These are phyloP conservation scores for Pulveroboletus ravenelii DNA, from an alignment of 768 basidiomycete genomes.

Conservation along the genomic window DNA sequence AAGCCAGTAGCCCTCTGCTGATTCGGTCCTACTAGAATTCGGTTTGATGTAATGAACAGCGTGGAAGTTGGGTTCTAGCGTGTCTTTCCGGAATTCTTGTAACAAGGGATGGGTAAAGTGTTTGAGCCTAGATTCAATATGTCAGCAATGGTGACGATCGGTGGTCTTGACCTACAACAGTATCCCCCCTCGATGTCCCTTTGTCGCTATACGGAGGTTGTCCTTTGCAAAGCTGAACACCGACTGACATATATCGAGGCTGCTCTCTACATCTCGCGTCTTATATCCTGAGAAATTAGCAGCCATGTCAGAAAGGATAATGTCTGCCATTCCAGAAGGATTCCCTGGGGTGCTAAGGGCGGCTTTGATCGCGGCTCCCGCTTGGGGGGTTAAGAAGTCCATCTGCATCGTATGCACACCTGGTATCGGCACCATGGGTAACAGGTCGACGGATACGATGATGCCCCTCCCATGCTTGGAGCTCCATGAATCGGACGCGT, in stretches of 20 bases:
- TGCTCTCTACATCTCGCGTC: constrained; percentile 58
- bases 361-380: constrained; percentile 42
- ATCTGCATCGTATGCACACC: constrained; percentile 72
- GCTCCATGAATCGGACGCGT: constrained; percentile 18
- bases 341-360: constrained; percentile 32
- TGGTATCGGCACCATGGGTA: constrained; percentile 64
- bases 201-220: constrained; percentile 46
- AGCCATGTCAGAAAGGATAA: constrained; percentile 90
- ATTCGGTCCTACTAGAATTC: constrained; percentile 69
- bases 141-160: neutral
- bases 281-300: constrained; percentile 74
- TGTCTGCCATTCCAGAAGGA: constrained; percentile 53
- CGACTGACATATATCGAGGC: constrained; percentile 68
- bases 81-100: constrained; percentile 55
- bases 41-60: constrained; percentile 75
- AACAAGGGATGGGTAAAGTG: constrained; percentile 76
- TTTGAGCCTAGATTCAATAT: constrained; percentile 56
- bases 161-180: constrained; percentile 45
- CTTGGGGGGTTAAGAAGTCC: constrained; percentile 65
- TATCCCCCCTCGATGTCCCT: constrained; percentile 36
- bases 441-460: constrained; percentile 78
- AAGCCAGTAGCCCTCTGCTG: constrained; percentile 82
- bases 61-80: constrained; percentile 59
- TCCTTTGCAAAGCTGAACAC: constrained; percentile 64
- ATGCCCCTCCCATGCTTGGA: constrained; percentile 25